Evolutionary conservation across 495 filamentous ascomycete species (phyloP).

Genomic region (Penicillium herquei): DNA sequence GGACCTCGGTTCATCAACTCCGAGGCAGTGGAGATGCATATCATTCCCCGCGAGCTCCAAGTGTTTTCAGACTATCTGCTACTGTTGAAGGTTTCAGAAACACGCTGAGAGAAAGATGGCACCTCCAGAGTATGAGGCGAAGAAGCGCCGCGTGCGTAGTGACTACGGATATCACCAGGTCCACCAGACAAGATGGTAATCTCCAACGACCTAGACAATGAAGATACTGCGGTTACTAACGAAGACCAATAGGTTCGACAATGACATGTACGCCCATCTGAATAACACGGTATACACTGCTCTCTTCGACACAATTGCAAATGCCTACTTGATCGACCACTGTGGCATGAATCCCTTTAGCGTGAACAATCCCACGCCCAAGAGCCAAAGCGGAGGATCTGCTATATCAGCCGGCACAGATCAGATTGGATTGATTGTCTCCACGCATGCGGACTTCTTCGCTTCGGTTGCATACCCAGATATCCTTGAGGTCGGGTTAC

Average conservation of each 20-base stretch:
- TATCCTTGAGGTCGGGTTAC: constrained; percentile 73
- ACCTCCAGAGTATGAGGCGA: constrained; percentile 47
- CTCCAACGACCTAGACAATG: not conserved
- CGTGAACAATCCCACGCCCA: constrained; percentile 31
- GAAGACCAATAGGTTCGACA: constrained; percentile 68
- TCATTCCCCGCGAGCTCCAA: not conserved
- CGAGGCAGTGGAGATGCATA: constrained; percentile 16
- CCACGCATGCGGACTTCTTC: constrained; percentile 82
- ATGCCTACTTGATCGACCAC: constrained; percentile 79
- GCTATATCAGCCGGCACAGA: constrained; percentile 13
- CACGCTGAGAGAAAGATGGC: constrained; percentile 18
- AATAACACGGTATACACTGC: constrained; percentile 84
- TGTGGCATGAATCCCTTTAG: constrained; percentile 72
- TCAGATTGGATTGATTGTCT: constrained; percentile 62
- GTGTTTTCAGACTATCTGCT: not conserved
- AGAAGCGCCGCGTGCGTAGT: constrained; percentile 56
- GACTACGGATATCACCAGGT: constrained; percentile 81
- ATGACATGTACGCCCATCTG: constrained; percentile 91
- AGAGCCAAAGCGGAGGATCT: constrained; percentile 9
- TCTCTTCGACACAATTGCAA: constrained; percentile 85
- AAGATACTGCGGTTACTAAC: not conserved
- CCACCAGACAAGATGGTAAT: constrained; percentile 86
- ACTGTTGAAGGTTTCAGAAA: not conserved
- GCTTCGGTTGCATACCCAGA: constrained; percentile 79
- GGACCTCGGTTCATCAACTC: constrained; percentile 22